These are phyloP conservation scores for Cryphonectria carpinicola DNA, from an alignment of 2,329 filamentous ascomycete species.

Conservation along the genomic window DNA sequence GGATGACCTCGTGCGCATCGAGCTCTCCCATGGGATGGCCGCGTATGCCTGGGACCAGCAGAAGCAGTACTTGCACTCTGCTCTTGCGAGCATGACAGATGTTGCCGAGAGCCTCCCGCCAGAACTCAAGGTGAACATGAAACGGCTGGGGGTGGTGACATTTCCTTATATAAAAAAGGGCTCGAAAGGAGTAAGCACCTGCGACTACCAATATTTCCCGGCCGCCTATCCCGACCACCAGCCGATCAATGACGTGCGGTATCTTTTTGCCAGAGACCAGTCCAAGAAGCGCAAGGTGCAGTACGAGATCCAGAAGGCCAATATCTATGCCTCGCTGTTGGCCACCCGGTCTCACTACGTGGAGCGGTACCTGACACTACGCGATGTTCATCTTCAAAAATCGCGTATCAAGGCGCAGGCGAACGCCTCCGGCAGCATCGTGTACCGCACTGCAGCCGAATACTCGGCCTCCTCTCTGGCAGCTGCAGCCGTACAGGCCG, in stretches of 20 bases:
- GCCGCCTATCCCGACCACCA: constrained; percentile 52
- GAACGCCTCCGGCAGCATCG: constrained; percentile 39
- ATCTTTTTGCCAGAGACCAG: constrained; percentile 53
- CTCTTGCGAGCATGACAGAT: constrained; percentile 70
- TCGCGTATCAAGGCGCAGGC: constrained; percentile 40
- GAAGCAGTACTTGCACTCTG: constrained; percentile 71
- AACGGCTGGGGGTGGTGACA: constrained; percentile 52
- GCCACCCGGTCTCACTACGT: constrained; percentile 83
- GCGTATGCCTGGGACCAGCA: constrained; percentile 80
- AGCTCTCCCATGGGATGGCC: constrained; percentile 80
- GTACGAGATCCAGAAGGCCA: constrained; percentile 90
- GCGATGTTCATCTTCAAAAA: constrained; percentile 65
- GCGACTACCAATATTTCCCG: constrained; percentile 56
- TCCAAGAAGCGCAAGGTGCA: constrained; percentile 63
- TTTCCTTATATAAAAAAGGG: constrained; percentile 35
- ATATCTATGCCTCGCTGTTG: constrained; percentile 82
- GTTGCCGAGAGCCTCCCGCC: constrained; percentile 69
- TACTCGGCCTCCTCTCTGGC: constrained; percentile 35
- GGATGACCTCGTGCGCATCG: constrained; percentile 76
- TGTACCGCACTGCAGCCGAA: constrained; percentile 41
- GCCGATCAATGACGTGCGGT: constrained; percentile 55
- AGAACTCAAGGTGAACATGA: constrained; percentile 54
- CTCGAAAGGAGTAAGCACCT: constrained; percentile 45
- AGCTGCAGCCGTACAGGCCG: constrained; percentile 43
- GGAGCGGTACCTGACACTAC: constrained; percentile 81